Evolutionary conservation across 2,329 filamentous ascomycete species (phyloP).

Genomic region (Aspergillus pseudoviridinutans): DNA sequence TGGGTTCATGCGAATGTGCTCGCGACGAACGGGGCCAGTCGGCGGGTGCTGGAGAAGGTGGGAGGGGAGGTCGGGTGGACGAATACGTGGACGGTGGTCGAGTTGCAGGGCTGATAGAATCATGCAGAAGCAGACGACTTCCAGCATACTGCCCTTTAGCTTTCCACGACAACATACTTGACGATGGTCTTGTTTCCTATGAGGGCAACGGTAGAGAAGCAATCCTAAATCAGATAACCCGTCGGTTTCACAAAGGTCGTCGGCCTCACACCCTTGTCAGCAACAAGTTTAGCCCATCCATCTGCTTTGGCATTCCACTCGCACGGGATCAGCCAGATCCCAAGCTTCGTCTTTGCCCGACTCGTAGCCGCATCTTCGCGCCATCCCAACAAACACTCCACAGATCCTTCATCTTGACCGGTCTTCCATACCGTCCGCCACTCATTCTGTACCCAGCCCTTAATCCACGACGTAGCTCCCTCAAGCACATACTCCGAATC

Average conservation of each 20-base stretch:
- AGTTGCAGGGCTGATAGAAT: slow-evolving; percentile 20
- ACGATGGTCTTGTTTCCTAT: not conserved
- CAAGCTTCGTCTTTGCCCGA: slow-evolving; percentile 32
- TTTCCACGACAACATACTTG: not conserved
- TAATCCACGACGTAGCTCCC: slow-evolving; percentile 44
- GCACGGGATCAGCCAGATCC: slow-evolving; percentile 48
- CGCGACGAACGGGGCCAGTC: slow-evolving; percentile 33
- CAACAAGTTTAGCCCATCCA: not conserved
- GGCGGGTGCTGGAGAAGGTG: slow-evolving; percentile 44
- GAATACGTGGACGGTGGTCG: slow-evolving; percentile 37
- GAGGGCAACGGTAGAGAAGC: not conserved
- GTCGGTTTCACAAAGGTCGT: not conserved
- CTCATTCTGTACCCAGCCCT: slow-evolving; percentile 42
- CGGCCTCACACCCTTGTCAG: not conserved
- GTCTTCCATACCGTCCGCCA: slow-evolving; percentile 40
- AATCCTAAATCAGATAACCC: too few species aligned
- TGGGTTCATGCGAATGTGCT: slow-evolving; percentile 41
- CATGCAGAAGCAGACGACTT: not conserved
- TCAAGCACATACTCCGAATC: slow-evolving; percentile 49
- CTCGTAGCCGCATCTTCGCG: slow-evolving; percentile 26
- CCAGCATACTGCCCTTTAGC: not conserved
- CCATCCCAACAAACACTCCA: slow-evolving; percentile 48
- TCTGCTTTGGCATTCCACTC: slow-evolving; percentile 44
- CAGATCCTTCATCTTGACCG: slow-evolving; percentile 51
- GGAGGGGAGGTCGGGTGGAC: slow-evolving; percentile 34